phyloP scores from a whole-genome alignment of 495 filamentous ascomycete species.

The Penicillium arizonense region DNA sequence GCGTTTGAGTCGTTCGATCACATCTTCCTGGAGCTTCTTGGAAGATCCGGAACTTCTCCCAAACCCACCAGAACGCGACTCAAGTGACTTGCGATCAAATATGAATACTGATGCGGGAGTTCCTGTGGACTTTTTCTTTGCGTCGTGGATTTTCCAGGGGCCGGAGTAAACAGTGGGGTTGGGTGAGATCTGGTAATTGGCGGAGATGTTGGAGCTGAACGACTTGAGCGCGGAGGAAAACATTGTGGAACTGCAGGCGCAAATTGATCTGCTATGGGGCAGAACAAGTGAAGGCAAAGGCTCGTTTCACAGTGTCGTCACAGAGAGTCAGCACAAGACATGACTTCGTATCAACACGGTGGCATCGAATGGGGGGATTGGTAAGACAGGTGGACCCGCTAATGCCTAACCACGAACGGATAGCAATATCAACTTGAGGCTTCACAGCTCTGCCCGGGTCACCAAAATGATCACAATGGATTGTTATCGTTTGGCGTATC shows the following conservation, averaged over 20 bases:
- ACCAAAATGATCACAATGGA: background rate
- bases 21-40: conserved; percentile 82
- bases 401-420: background rate
- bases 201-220: conserved; percentile 84
- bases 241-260: conserved; percentile 53
- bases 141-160: conserved; percentile 96
- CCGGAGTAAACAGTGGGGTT: conserved; percentile 71
- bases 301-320: conserved; percentile 15
- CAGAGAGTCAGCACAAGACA: conserved; percentile 4
- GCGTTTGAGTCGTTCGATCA: conserved; percentile 84
- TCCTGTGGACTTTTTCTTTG: conserved; percentile 89
- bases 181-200: conserved; percentile 79
- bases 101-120: conserved; percentile 90
- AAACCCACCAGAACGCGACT: conserved; percentile 60
- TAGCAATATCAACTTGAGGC: background rate
- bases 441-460: background rate
- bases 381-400: background rate
- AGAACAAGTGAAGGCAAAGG: conserved; percentile 1
- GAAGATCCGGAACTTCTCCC: conserved; percentile 61
- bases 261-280: background rate
- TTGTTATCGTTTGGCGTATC: background rate
- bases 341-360: conserved; percentile 2
- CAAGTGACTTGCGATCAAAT: conserved; percentile 85
- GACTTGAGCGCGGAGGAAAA: conserved; percentile 91
- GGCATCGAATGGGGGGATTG: background rate